Base-by-base conservation (phyloP, 495 filamentous ascomycete genomes). In the Neurospora tetrasperma region DNA sequence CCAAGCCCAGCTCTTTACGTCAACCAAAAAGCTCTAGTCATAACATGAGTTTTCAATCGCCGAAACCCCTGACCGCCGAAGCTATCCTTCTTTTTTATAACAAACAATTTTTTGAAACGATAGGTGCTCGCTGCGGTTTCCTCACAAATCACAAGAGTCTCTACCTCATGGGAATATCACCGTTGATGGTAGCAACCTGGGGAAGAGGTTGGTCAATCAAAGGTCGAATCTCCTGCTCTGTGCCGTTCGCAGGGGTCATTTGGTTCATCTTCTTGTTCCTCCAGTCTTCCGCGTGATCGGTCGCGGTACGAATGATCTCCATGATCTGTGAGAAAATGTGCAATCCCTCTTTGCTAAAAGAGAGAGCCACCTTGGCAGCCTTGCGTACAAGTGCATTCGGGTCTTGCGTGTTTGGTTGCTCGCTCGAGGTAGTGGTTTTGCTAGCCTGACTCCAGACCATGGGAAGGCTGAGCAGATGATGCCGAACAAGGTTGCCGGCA, bases 291-390 rank as follows among this genome's bases (percentile, higher is more conserved):
- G 95, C 95, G 77, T 90, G 93, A 43, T 89, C 86, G 40, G 97
- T 88, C 5, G 94, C 97, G n/a, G 90, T 88, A 76, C 93, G 90
- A 35, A 97, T 88, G 0, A 95, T 90, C 0, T 88, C 88, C 35
- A 88, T 92, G 54, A 98, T 93, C 78, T 96, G 92, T 0, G 87
- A 84, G 86, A 97, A 92, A 88, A 97, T 95, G 75, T 96, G 92
- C 31, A 98, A 85, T 3, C 93, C 92, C 79, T 97, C 94, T 73
- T 91, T 91, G 3, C 93, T 94, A 41, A 98, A 87, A 0, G 94
- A 89, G 12, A 97, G 76, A 42, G 94, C 93, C 18, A 90, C 83
- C 73, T 91, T 88, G 4, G 92, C 92, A 23, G 86, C 82, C 18
- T 87, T 82, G 4, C 82, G 80, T 27, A 80, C 80, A 73, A 76